Percentiles rank a stretch among this genome's conserved stretches.
Conservation (phyloP, 2,329 filamentous ascomycete genomes). For the Podosphaera aphanis region DNA sequence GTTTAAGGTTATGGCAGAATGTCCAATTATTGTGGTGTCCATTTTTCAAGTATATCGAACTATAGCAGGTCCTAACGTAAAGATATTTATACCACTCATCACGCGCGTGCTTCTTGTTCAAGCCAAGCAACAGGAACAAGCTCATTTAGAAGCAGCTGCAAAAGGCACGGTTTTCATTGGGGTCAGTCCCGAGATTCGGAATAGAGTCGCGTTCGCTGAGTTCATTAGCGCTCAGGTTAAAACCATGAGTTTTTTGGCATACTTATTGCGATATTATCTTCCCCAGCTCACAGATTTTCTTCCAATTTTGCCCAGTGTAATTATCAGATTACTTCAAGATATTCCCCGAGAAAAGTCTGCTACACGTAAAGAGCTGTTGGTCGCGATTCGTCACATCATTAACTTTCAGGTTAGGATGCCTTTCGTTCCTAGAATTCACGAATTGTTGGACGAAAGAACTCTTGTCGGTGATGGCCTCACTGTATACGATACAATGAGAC, state of each 20-base stretch:
- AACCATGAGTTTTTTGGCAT: constrained; percentile 96
- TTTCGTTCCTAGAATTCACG: constrained; percentile 82
- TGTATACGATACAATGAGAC: constrained; percentile 88
- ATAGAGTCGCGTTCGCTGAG: constrained; percentile 81
- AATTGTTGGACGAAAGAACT: constrained; percentile 79
- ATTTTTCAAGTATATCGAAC: constrained; percentile 82
- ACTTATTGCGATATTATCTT: constrained; percentile 69
- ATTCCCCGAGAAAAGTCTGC: constrained; percentile 87
- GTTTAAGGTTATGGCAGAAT: constrained; percentile 94
- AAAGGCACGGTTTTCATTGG: constrained; percentile 72
- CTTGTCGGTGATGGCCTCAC: constrained; percentile 89
- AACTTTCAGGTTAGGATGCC: constrained; percentile 97
- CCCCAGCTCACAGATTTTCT: constrained; percentile 75
- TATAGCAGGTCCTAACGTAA: constrained; percentile 65
- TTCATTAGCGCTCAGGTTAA: constrained; percentile 97
- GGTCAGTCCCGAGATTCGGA: constrained; percentile 81
- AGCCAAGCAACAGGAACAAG: constrained; percentile 79
- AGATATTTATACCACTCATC: constrained; percentile 78
- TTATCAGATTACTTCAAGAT: constrained; percentile 76
- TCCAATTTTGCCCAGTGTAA: constrained; percentile 61
- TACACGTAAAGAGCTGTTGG: constrained; percentile 79
- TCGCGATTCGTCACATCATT: constrained; percentile 93
- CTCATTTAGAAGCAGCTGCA: constrained; percentile 62
- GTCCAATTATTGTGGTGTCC: constrained; percentile 94
- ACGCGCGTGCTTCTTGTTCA: constrained; percentile 74